These are phyloP conservation scores for Marchantia polymorpha DNA, from an alignment of 225 moss, liverwort and hornwort genomes.

Conservation along the genomic window DNA sequence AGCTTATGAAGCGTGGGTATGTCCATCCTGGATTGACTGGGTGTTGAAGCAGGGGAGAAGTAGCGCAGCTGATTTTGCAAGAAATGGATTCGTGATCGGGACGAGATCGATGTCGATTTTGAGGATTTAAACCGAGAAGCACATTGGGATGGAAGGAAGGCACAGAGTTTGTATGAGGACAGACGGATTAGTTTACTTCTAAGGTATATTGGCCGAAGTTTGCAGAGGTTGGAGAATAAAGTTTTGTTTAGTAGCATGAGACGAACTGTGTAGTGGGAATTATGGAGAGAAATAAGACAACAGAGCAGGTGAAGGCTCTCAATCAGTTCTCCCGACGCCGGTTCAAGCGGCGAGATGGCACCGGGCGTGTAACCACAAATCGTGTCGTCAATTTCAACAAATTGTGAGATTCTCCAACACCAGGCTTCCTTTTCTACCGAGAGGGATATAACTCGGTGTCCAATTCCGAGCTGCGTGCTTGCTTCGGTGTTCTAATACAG, in stretches of 20 bases:
- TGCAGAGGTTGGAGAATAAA: background rate
- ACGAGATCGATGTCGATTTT: background rate
- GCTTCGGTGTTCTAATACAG: background rate
- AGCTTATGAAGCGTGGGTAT: no score
- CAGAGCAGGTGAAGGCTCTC: background rate
- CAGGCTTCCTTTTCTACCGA: background rate
- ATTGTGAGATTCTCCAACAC: constrained; percentile 24
- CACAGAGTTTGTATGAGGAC: background rate
- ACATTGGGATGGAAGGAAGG: background rate
- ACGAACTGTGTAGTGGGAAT: background rate
- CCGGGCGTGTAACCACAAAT: constrained; percentile 15
- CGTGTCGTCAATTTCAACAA: constrained; percentile 26
- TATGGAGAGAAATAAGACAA: background rate
- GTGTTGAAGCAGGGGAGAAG: no score
- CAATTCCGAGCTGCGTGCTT: background rate
- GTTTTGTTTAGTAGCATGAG: background rate
- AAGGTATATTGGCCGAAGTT: background rate
- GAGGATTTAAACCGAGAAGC: background rate
- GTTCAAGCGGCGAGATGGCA: constrained; percentile 22
- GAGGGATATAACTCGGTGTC: background rate
- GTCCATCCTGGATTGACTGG: no score
- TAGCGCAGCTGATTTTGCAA: no score
- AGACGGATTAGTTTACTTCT: background rate
- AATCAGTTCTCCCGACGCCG: constrained; percentile 13
- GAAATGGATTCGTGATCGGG: no score